phyloP scores from a whole-genome alignment of 192 early-diverging fungal species.

The Rhizoclosmatium sp. region DNA sequence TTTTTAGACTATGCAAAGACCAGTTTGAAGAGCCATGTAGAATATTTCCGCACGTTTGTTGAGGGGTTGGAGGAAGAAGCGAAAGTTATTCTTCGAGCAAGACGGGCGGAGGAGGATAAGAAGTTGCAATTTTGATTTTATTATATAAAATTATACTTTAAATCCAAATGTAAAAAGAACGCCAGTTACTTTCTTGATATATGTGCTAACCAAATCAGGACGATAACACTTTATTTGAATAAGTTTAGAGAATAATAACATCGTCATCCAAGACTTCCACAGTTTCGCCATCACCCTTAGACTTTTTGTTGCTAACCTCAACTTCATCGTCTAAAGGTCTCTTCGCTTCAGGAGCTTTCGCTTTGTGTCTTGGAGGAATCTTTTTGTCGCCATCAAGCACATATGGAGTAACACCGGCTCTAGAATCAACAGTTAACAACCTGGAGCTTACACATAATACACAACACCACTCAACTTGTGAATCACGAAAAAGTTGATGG shows the following conservation, averaged over 20 bases:
- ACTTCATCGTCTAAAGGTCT: not conserved
- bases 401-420: not conserved
- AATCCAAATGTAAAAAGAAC: no score
- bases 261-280: slow-evolving; percentile 31
- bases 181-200: no score
- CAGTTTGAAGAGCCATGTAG: slow-evolving; percentile 38
- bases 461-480: slow-evolving; percentile 19
- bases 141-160: no score
- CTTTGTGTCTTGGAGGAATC: slow-evolving; percentile 10
- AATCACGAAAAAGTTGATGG: slow-evolving; percentile 33
- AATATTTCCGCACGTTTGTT: slow-evolving; percentile 43
- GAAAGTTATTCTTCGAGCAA: slow-evolving; percentile 17
- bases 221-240: not conserved
- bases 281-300: slow-evolving; percentile 5
- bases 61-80: slow-evolving; percentile 33
- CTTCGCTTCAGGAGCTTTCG: not conserved
- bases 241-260: slow-evolving; percentile 30
- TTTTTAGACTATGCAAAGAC: slow-evolving; percentile 38
- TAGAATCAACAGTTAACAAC: not conserved
- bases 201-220: no score
- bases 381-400: slow-evolving; percentile 28
- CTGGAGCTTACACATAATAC: not conserved
- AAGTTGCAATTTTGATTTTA: slow-evolving; percentile 37
- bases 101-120: slow-evolving; percentile 41
- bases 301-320: slow-evolving; percentile 20